These are phyloP conservation scores for Cyanidium caldarium DNA, from an alignment of 23 red algal species.

Conservation along the genomic window DNA sequence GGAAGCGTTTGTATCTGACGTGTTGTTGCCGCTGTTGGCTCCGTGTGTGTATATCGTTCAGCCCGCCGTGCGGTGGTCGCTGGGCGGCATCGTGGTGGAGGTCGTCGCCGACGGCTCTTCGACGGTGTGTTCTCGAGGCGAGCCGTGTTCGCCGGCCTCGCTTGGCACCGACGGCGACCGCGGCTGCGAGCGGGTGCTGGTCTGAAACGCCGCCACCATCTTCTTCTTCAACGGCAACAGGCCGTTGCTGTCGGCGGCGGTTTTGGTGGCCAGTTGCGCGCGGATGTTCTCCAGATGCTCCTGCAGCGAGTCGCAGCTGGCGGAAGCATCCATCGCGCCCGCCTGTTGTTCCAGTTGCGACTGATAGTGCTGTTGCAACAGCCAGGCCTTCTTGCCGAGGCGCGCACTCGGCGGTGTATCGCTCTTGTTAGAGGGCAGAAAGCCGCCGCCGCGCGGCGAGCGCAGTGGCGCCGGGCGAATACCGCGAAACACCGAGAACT, in stretches of 20 bases:
- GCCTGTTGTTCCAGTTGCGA: neutral
- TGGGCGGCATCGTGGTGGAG: too few species aligned
- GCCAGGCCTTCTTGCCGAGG: neutral
- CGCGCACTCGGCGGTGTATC: neutral
- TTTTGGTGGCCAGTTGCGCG: neutral
- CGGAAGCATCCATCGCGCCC: neutral
- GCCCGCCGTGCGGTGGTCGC: too few species aligned
- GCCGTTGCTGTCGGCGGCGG: neutral
- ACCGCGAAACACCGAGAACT: too few species aligned
- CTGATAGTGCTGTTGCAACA: neutral
- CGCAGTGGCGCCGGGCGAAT: too few species aligned
- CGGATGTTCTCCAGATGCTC: neutral
- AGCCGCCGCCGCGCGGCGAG: conserved; percentile 1
- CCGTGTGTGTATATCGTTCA: too few species aligned
- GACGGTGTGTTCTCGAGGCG: too few species aligned
- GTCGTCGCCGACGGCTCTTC: too few species aligned
- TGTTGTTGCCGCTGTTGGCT: too few species aligned
- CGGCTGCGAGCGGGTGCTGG: too few species aligned
- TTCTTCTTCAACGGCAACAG: neutral
- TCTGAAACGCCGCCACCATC: neutral
- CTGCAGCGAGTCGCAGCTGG: neutral
- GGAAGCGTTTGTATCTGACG: too few species aligned
- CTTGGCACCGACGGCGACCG: too few species aligned
- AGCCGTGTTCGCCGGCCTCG: too few species aligned
- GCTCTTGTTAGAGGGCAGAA: neutral